phyloP scores from a whole-genome alignment of 2,329 filamentous ascomycete genomes.

The Atkinsonella texensis region DNA sequence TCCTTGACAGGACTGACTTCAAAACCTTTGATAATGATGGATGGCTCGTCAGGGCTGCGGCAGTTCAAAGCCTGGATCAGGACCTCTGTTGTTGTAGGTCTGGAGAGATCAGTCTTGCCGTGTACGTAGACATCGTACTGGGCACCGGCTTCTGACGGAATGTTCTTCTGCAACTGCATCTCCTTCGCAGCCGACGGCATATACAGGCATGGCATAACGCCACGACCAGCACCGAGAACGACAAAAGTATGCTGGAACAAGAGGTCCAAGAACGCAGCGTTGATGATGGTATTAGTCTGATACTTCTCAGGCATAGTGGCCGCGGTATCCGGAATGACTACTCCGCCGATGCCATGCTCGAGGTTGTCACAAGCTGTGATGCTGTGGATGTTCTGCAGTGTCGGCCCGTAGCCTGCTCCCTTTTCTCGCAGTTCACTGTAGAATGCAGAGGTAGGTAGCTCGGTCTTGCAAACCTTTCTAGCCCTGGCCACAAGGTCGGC shows the following conservation, averaged over 20 bases:
- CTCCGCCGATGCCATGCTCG: neutral
- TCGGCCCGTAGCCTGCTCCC: slow-evolving; percentile 14
- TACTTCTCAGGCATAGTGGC: slow-evolving; percentile 31
- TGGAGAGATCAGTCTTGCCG: neutral
- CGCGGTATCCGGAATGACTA: slow-evolving; percentile 27
- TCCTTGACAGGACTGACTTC: slow-evolving; percentile 30
- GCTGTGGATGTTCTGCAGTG: neutral
- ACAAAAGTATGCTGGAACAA: slow-evolving; percentile 29
- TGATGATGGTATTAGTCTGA: slow-evolving; percentile 31
- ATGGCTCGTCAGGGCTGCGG: slow-evolving; percentile 13
- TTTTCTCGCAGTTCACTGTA: slow-evolving; percentile 15
- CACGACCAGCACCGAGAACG: slow-evolving; percentile 23
- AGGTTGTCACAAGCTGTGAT: neutral
- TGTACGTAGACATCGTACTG: neutral
- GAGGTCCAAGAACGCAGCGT: slow-evolving; percentile 34
- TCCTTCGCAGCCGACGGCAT: slow-evolving; percentile 24
- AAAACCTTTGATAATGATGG: slow-evolving; percentile 25
- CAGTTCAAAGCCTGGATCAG: slow-evolving; percentile 11
- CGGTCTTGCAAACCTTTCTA: slow-evolving; percentile 12
- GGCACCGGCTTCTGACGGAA: neutral
- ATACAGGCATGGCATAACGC: slow-evolving; percentile 20
- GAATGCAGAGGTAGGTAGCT: slow-evolving; percentile 2
- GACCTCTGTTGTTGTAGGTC: neutral
- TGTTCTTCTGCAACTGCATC: slow-evolving; percentile 11
- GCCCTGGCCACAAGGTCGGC: slow-evolving; percentile 3